phyloP scores from a whole-genome alignment of 192 early-diverging fungal species.

The Coemansia nantahalensis region DNA sequence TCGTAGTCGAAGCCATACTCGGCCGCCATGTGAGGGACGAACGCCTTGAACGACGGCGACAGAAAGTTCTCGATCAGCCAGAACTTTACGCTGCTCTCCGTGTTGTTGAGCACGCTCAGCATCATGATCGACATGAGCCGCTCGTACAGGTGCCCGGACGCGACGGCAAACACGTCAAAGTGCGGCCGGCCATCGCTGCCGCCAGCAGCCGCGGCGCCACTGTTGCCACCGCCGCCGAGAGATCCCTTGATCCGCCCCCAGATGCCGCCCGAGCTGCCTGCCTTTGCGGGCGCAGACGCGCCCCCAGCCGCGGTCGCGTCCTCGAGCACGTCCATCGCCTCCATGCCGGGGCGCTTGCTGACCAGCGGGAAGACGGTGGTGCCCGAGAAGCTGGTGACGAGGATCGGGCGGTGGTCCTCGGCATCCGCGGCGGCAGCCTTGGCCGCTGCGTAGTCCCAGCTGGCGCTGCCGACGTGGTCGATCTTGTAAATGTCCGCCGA shows the following conservation, averaged over 20 bases:
- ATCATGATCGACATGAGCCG: conserved; percentile 98
- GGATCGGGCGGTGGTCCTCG: conserved; percentile 46
- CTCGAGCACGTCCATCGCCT: conserved; percentile 68
- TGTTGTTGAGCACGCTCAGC: conserved; percentile 82
- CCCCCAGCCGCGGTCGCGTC: conserved; percentile 6
- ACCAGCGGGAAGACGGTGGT: conserved; percentile 77
- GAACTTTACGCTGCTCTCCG: conserved; percentile 90
- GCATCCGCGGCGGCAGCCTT: conserved; percentile 12
- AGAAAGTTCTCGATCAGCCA: conserved; percentile 99
- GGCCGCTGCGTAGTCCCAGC: conserved; percentile 44
- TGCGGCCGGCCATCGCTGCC: conserved; percentile 33
- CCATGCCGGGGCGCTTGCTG: conserved; percentile 76
- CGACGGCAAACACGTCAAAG: conserved; percentile 98
- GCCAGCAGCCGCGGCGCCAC: background rate
- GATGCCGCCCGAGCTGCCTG: background rate
- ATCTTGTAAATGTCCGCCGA: conserved; percentile 79
- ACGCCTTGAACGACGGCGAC: conserved; percentile 93
- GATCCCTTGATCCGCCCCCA: conserved; percentile 43
- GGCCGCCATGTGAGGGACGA: conserved; percentile 85
- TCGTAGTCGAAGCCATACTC: conserved; percentile 90
- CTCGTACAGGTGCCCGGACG: conserved; percentile 97
- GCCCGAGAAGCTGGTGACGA: conserved; percentile 80
- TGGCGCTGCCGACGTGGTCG: conserved; percentile 27
- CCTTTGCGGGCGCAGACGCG: background rate
- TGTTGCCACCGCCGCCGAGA: conserved; percentile 7